Evolutionary conservation across 2,329 filamentous ascomycete genomes (phyloP).

Genomic region (Conoideocrella luteorostrata): DNA sequence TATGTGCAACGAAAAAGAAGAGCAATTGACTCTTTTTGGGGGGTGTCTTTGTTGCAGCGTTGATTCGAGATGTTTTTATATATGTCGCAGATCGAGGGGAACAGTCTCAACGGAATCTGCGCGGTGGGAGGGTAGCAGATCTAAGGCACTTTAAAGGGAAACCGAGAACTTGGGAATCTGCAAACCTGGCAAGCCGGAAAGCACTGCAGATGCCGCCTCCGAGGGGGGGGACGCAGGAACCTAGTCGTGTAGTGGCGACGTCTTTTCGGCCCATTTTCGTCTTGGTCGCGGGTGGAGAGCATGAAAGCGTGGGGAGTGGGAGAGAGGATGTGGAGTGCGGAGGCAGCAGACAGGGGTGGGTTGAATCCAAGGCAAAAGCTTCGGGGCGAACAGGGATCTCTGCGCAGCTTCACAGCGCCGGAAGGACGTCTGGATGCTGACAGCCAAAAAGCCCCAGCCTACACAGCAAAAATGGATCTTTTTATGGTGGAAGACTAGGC

Average conservation of each 20-base stretch:
- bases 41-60: not conserved
- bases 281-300: conserved; percentile 1
- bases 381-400: not conserved
- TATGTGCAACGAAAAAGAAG: not conserved
- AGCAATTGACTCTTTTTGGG: not conserved
- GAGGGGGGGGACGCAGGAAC: conserved; percentile 4
- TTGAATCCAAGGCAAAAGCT: not conserved
- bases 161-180: not conserved
- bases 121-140: conserved; percentile 3
- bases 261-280: conserved; percentile 11
- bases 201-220: not conserved
- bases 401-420: not conserved
- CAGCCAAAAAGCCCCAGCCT: too few species aligned
- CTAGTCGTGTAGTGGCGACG: conserved; percentile 3
- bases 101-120: not conserved
- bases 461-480: not conserved
- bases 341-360: conserved; percentile 4
- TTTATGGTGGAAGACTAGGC: not conserved
- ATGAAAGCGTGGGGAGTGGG: not conserved
- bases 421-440: not conserved
- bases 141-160: conserved; percentile 3
- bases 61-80: too few species aligned
- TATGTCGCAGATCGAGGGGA: conserved; percentile 2
- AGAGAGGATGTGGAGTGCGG: conserved; percentile 10
- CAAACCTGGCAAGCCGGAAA: not conserved